Percentiles rank a stretch among this genome's conserved stretches.
These are phyloP conservation scores for Boletus edulis DNA, from an alignment of 768 basidiomycete genomes.

Conservation along the genomic window DNA sequence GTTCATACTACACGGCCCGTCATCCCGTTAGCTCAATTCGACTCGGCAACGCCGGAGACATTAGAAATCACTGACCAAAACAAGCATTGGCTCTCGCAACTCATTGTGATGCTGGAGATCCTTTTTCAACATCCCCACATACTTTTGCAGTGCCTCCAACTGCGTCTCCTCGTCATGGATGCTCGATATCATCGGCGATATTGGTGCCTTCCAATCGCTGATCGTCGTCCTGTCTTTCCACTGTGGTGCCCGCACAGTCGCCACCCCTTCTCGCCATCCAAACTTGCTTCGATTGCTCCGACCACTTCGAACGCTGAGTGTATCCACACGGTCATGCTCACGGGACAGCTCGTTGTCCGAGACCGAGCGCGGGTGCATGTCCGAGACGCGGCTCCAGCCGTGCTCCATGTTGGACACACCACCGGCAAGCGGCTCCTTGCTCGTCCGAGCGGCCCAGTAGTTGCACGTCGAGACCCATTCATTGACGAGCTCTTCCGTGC, in stretches of 20 bases:
- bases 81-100: slow-evolving; percentile 76
- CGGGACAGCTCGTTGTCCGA: slow-evolving; percentile 58
- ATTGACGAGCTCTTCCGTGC: slow-evolving; percentile 96
- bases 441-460: slow-evolving; percentile 96
- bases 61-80: slow-evolving; percentile 48
- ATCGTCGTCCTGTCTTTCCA: slow-evolving; percentile 75
- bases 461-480: slow-evolving; percentile 99
- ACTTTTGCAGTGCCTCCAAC: slow-evolving; percentile 82
- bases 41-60: not conserved
- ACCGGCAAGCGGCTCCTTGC: slow-evolving; percentile 92
- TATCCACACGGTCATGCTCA: slow-evolving; percentile 53
- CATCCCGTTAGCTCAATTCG: not conserved
- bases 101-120: slow-evolving; percentile 85
- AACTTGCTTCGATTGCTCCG: slow-evolving; percentile 74
- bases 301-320: slow-evolving; percentile 70
- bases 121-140: slow-evolving; percentile 68
- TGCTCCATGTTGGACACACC: slow-evolving; percentile 99
- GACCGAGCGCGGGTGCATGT: slow-evolving; percentile 50
- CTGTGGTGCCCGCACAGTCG: slow-evolving; percentile 59
- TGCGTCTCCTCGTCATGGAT: slow-evolving; percentile 91
- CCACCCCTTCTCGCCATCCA: slow-evolving; percentile 64
- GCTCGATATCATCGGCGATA: slow-evolving; percentile 80
- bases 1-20: slow-evolving; percentile 52
- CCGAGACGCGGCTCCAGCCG: slow-evolving; percentile 86
- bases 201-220: slow-evolving; percentile 93